These are phyloP conservation scores for Pyrus hybrid DNA, from an alignment of 331 rosid species.

Conservation along the genomic window DNA sequence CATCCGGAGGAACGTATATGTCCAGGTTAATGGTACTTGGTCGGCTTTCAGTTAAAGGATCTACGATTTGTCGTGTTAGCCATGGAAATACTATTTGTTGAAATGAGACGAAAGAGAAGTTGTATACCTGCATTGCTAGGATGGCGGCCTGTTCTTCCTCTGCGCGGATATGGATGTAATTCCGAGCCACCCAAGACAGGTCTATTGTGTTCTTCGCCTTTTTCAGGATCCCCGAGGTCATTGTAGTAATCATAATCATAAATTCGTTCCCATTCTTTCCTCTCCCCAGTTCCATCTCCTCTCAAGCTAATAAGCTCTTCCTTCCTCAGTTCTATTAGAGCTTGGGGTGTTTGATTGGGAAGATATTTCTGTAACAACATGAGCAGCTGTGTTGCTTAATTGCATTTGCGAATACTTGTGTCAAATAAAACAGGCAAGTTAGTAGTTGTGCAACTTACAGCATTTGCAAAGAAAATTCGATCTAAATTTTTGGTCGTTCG, in stretches of 20 bases:
- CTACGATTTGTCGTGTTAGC: constrained; percentile 10
- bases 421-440: background rate
- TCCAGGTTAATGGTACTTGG: constrained; percentile 22
- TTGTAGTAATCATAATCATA: constrained; percentile 58
- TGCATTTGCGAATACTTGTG: background rate
- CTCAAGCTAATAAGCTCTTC: constrained; percentile 46
- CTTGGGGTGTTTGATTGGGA: constrained; percentile 52
- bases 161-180: constrained; percentile 63
- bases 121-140: constrained; percentile 29
- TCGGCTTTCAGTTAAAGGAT: constrained; percentile 33
- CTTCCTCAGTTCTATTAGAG: constrained; percentile 39
- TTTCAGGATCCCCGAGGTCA: constrained; percentile 41
- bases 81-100: background rate
- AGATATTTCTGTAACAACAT: constrained; percentile 36
- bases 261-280: constrained; percentile 62
- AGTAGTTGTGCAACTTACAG: constrained; percentile 26
- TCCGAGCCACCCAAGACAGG: constrained; percentile 43
- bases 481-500: constrained; percentile 15
- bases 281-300: constrained; percentile 47
- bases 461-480: constrained; percentile 59
- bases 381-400: background rate
- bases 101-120: background rate
- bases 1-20: constrained; percentile 58
- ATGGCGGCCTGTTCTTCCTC: constrained; percentile 45
- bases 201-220: constrained; percentile 31